Conservation (phyloP, 164 flowering plant genomes). For the Saururus chinensis region DNA sequence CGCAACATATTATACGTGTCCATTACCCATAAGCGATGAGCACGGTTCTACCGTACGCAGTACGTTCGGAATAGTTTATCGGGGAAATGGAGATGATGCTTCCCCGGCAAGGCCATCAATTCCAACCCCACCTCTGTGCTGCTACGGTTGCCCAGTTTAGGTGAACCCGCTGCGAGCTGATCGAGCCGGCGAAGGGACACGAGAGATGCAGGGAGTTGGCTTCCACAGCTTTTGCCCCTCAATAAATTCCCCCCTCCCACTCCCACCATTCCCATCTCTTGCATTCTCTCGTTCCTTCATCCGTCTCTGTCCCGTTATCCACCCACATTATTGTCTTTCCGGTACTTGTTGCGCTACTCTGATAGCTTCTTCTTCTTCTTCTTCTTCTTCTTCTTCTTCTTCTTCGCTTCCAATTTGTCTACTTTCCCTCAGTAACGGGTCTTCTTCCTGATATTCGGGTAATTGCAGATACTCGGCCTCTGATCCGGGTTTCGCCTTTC, state of each 20-base stretch:
- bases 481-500: background rate
- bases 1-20: too few species aligned
- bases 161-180: background rate
- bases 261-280: background rate
- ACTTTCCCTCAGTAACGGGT: background rate
- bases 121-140: too few species aligned
- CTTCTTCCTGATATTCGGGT: background rate
- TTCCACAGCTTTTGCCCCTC: background rate
- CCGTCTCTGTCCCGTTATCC: background rate
- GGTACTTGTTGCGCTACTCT: constrained; percentile 1
- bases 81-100: too few species aligned
- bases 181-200: background rate
- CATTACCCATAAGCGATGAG: too few species aligned
- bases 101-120: too few species aligned
- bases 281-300: background rate
- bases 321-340: constrained; percentile 6
- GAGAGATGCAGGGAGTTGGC: background rate
- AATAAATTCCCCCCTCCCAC: constrained; percentile 4
- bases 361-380: background rate
- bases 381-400: background rate
- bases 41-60: too few species aligned
- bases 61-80: too few species aligned
- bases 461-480: background rate
- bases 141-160: too few species aligned
- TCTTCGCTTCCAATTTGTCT: constrained; percentile 1